Percentiles rank a stretch among this genome's conserved stretches.
Conservation (phyloP, 2,329 filamentous ascomycete genomes). For the Penicillium nordicum region DNA sequence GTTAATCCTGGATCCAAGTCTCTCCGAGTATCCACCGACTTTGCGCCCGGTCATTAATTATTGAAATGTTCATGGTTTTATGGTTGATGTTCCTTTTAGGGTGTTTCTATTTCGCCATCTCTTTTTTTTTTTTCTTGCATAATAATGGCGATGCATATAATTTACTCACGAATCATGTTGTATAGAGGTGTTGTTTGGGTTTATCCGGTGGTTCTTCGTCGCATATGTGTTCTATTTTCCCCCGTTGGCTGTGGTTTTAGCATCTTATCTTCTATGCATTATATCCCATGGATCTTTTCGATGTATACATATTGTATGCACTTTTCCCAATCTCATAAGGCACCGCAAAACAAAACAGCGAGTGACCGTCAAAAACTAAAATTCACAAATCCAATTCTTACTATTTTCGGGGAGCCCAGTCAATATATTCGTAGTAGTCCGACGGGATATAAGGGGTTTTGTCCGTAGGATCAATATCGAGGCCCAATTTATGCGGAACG, state of each 20-base stretch:
- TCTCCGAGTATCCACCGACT: background rate
- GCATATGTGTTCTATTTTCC: background rate
- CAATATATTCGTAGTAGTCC: no score
- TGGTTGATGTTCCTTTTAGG: slow-evolving; percentile 1
- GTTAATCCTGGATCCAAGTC: background rate
- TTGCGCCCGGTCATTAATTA: slow-evolving; percentile 3
- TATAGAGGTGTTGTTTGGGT: slow-evolving; percentile 19
- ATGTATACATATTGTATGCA: background rate
- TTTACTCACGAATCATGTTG: slow-evolving; percentile 20
- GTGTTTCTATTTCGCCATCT: background rate
- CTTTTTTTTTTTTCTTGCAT: slow-evolving; percentile 1
- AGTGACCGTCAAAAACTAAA: background rate
- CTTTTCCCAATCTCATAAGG: background rate
- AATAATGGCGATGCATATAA: slow-evolving; percentile 17
- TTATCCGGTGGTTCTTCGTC: background rate
- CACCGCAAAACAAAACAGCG: background rate
- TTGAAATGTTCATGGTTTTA: background rate
- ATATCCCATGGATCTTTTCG: background rate
- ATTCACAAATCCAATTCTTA: background rate
- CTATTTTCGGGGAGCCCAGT: no score
- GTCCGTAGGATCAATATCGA: no score
- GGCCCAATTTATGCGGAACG: no score
- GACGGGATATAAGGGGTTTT: no score
- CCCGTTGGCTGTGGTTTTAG: background rate
- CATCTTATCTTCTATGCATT: background rate